Percentiles rank a stretch among this genome's conserved stretches.
phyloP scores from a whole-genome alignment of 495 filamentous ascomycete genomes.

The Daldinia vernicosa region DNA sequence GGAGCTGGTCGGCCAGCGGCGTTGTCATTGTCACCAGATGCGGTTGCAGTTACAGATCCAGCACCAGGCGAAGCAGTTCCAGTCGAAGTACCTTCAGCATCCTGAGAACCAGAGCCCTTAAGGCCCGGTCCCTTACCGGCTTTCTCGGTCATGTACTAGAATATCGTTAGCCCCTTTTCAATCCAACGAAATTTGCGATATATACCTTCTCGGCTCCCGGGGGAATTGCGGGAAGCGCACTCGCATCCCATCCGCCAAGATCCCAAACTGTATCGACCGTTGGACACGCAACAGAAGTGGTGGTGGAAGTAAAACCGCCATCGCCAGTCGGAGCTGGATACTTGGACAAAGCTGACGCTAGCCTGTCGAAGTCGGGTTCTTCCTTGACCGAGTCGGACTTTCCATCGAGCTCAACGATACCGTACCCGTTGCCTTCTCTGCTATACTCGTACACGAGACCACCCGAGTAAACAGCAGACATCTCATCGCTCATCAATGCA shows the following conservation, averaged over 20 bases:
- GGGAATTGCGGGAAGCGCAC: constrained; percentile 79
- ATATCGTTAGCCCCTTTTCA: constrained; percentile 25
- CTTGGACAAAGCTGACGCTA: constrained; percentile 70
- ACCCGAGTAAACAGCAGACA: constrained; percentile 94
- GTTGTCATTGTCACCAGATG: constrained; percentile 49
- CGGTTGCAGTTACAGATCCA: constrained; percentile 59
- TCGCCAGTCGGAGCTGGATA: constrained; percentile 74
- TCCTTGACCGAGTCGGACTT: constrained; percentile 56
- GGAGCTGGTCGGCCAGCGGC: constrained; percentile 53
- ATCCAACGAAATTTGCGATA: not conserved
- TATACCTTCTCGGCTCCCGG: constrained; percentile 59
- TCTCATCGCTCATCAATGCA: constrained; percentile 81
- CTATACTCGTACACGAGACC: constrained; percentile 97
- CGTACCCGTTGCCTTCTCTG: constrained; percentile 77
- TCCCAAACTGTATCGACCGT: constrained; percentile 74
- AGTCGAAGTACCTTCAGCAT: constrained; percentile 66
- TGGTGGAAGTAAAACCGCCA: constrained; percentile 78
- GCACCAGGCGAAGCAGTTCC: constrained; percentile 71
- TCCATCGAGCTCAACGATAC: constrained; percentile 75
- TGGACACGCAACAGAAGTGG: constrained; percentile 74
- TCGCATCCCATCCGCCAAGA: constrained; percentile 59
- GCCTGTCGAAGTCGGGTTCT: constrained; percentile 67
- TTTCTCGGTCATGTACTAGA: constrained; percentile 73
- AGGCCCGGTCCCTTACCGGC: constrained; percentile 80
- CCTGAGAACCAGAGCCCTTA: constrained; percentile 74